Evolutionary conservation across 1,139 yeast species (phyloP).

Genomic region (Geotrichum candidum): DNA sequence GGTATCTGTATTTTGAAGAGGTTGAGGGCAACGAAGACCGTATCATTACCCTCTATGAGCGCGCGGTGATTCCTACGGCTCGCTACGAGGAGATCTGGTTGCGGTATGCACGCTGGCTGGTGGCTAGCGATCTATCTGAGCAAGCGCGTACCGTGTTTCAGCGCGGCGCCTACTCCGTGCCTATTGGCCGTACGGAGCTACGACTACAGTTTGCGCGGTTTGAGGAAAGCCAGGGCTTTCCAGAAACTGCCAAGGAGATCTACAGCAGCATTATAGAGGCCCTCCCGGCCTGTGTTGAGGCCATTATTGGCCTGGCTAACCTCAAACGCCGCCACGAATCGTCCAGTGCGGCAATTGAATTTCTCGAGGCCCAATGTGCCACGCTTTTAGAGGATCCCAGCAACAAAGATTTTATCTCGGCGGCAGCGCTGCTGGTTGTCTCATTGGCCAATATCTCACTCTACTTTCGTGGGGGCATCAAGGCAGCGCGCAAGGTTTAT

Average conservation of each 20-base stretch:
- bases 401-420: background rate
- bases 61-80: slow-evolving; percentile 45
- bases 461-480: slow-evolving; percentile 21
- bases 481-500: slow-evolving; percentile 26
- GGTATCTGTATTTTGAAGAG: slow-evolving; percentile 55
- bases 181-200: slow-evolving; percentile 33
- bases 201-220: slow-evolving; percentile 33
- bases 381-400: background rate
- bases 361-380: slow-evolving; percentile 16
- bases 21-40: slow-evolving; percentile 29
- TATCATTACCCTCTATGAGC: slow-evolving; percentile 46
- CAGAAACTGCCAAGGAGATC: slow-evolving; percentile 29
- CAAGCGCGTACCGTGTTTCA: slow-evolving; percentile 27
- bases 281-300: slow-evolving; percentile 32
- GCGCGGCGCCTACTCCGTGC: slow-evolving; percentile 32
- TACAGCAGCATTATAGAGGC: slow-evolving; percentile 27
- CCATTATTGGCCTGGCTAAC: slow-evolving; percentile 22
- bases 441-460: slow-evolving; percentile 17
- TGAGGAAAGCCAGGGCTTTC: slow-evolving; percentile 29
- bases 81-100: slow-evolving; percentile 57
- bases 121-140: slow-evolving; percentile 21
- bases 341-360: slow-evolving; percentile 21
- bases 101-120: slow-evolving; percentile 47
- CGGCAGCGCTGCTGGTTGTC: slow-evolving; percentile 17
- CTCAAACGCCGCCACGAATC: slow-evolving; percentile 18